Base-by-base conservation (phyloP, 129 eudicot genomes). In the Flaveria brownii region DNA sequence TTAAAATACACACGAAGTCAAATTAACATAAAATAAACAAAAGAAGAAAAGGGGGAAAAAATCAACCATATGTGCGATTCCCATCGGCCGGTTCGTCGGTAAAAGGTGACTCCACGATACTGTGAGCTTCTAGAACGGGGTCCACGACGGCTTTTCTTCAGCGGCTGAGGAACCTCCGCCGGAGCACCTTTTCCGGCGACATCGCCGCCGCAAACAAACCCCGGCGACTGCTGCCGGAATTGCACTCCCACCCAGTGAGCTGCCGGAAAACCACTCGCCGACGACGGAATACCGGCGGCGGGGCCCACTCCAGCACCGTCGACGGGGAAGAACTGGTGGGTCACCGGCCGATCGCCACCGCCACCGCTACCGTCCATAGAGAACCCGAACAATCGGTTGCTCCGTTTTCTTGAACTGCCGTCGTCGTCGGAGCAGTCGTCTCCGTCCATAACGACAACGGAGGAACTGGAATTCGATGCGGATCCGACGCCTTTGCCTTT, bases 51-150 rank as follows among this genome's bases (percentile, higher is more conserved):
- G 57, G 25, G 33, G 36, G 16, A 72, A 78, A 61, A 73, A 62
- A 62, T 59, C 15, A 65, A 91, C 99, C 99, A 94, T 81, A 94
- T 94, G 41, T 94, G 99, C 14, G 99, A 91, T 78, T 93, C 98
- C 98, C 98, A 93, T 22, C 98, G 93, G 82, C 98, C 98, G 54
- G 98, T 93, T 56, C 99, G 85, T 78, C 99, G 93, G 88, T 94
- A 94, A 82, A 89, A 94, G 25, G 99, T 94, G 71, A 94, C 99
- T 15, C 99, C 99, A 10, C 99, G 91, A 69, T 94, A 94, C 74
- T 94, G 99, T 5, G 99, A 94, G 81, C 99, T 94, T 63, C 96
- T 78, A 45, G 99, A 94, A 85, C 99, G 78, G 9, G 99, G 99
- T 11, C 99, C 99, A 49, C 99, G 93, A 9, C 99, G 90, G 88